Evolutionary conservation across 2,329 filamentous ascomycete species (phyloP), one percentile per base, ranked within the genome.

Genomic region (Chrysoporthe deuterocubensis): DNA sequence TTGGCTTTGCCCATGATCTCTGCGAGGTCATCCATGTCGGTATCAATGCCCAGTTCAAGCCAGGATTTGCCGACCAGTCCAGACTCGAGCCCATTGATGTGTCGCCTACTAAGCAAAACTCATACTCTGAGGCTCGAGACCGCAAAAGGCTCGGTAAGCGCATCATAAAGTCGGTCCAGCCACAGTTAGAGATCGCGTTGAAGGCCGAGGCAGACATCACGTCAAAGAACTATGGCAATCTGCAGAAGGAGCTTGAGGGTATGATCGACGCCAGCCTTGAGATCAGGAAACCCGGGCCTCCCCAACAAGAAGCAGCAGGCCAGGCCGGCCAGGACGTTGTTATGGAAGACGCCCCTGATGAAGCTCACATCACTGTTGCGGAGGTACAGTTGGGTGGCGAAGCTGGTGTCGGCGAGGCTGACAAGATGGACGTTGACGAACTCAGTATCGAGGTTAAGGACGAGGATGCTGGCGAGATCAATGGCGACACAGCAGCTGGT

Each of bases 111-210:
- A 89, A 81, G 78, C 81, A 79, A 74, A 84, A 77, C 75, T 84
- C 78, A 74, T 89, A 81, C 78, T 82, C 79, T 68, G 93, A 97
- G 73, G 88, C 93, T 69, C 92, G 92, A 67, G 92, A 97, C 72
- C 89, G 92, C 70, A 92, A 92, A 74, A 92, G 91, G 73, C 82
- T 97, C n/a, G 93, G 92, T 34, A 97, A 96, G 79, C 89, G 94
- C 37, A 97, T 97, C 70, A 86, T 97, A 72, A 96, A 93, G 77
- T 88, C 90, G 0, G 86, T 97, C 43, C 92, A 96, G 76, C 89
- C 92, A 16, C 85, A 89, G 57, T 82, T 97, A 3, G 92, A 97
- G 76, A 85, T 87, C 65, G 93, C 93, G 0, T 80, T 94, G 59
- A 87, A 86, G 64, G 92, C 92, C 65, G 95, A 98, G 77, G 90